Evolutionary conservation across 257 asterid species (phyloP).

Genomic region (Solanum chilense): DNA sequence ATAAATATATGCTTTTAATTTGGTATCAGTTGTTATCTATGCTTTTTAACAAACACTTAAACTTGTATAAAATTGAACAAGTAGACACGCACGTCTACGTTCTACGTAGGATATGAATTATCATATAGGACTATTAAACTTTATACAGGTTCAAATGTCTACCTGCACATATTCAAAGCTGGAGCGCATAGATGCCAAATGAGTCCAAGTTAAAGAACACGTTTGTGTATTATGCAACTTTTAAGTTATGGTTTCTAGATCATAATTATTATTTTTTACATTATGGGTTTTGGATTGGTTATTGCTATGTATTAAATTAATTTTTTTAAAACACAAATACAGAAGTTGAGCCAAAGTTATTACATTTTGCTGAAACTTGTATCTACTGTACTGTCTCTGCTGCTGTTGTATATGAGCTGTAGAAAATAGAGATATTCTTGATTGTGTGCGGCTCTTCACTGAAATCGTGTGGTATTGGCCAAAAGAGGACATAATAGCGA

Average conservation of each 20-base stretch:
- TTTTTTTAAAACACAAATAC: not conserved
- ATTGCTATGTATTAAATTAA: not conserved
- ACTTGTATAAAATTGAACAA: too few species aligned
- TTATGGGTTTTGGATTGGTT: not conserved
- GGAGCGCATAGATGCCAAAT: too few species aligned
- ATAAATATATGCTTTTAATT: too few species aligned
- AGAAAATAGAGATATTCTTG: not conserved
- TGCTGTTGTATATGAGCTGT: not conserved
- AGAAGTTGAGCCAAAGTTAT: not conserved
- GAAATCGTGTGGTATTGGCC: not conserved
- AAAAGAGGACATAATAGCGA: not conserved
- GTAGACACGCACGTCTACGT: too few species aligned
- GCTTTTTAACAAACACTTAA: too few species aligned
- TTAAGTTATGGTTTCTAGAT: not conserved
- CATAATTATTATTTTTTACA: not conserved
- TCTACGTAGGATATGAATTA: not conserved
- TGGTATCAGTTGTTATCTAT: too few species aligned
- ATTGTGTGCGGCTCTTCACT: not conserved
- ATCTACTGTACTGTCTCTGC: not conserved
- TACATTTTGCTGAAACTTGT: not conserved
- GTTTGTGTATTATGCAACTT: not conserved
- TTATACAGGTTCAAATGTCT: too few species aligned
- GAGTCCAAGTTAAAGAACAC: not conserved
- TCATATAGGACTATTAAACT: not conserved
- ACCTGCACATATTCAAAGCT: accelerated